Base-by-base conservation (phyloP, 495 filamentous ascomycete genomes). In the Aspergillus bridgeri region DNA sequence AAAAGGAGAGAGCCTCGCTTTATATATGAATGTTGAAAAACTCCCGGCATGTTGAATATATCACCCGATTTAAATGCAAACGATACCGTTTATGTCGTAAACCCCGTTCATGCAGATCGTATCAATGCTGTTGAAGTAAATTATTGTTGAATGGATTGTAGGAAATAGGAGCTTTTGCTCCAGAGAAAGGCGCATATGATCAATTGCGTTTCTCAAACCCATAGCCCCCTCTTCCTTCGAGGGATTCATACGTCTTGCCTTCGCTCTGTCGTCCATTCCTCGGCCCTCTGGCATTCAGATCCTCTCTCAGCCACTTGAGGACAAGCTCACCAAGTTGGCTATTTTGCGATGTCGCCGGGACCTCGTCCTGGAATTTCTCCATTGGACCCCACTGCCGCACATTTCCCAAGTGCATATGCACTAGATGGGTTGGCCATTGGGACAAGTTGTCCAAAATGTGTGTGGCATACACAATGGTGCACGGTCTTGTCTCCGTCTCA, bases 391-490 rank as follows among this genome's bases (percentile, higher is more conserved):
- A 91, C 65, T 89, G 87, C 77, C 89, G 91, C 43, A 98, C 89
- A 52, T 75, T 83, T 3, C 94, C 94, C 42, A 93, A 65, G 66
- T 89, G 85, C 92, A 98, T 96, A 63, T 97, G 92, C 51, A 96
- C 92, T 50, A 99, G 72, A 75, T 99, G 92, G 0, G 88, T 96
- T 50, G 94, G 94, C 94, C 94, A 99, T 33, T 83, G 83, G 0
- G 89, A 90, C 23, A 97, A 70, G 60, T 96, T 95, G 67, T 99
- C 94, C 63, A 99, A 70, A 53, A 99, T 96, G 69, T 99, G 94
- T 19, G 94, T 98, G 22, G 94, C 94, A 72, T 99, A 99, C 23
- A 98, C 92, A 62, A 99, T 89, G 3, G 94, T 96, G 68, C 91
- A 96, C 9, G 82, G 72, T 48, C 95, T 75, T 6, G 65, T 74